These are phyloP conservation scores for Tieghemostelium lacteum DNA, from an alignment of 78 protist species.

Conservation along the genomic window DNA sequence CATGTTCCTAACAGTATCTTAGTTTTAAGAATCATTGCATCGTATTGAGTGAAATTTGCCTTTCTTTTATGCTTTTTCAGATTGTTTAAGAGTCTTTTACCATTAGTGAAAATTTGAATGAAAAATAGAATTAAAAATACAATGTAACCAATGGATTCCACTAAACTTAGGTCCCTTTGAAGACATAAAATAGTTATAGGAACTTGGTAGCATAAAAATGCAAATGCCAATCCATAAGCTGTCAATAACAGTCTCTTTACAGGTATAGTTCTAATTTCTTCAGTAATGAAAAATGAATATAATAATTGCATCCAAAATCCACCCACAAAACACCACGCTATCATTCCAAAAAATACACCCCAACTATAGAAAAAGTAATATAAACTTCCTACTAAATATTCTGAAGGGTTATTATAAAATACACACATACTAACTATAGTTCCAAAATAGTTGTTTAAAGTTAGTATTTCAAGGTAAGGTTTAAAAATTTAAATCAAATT, in stretches of 20 bases:
- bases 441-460: no score
- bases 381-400: neutral
- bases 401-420: neutral
- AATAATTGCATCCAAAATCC: conserved; percentile 3
- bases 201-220: neutral
- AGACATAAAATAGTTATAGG: neutral
- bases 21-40: conserved; percentile 21
- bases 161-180: neutral
- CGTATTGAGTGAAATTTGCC: neutral
- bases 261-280: neutral
- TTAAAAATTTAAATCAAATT: no score
- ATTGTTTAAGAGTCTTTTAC: neutral
- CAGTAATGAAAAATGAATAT: conserved; percentile 39
- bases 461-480: no score
- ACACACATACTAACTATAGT: neutral
- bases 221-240: neutral
- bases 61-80: conserved; percentile 6
- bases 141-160: conserved; percentile 7
- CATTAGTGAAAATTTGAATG: neutral
- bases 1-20: neutral
- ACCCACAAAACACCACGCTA: neutral
- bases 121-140: neutral
- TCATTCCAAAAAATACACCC: neutral
- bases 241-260: neutral
- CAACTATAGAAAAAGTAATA: neutral